These are phyloP conservation scores for Panaeolus papilionaceus DNA, from an alignment of 768 basidiomycete genomes.

Conservation along the genomic window DNA sequence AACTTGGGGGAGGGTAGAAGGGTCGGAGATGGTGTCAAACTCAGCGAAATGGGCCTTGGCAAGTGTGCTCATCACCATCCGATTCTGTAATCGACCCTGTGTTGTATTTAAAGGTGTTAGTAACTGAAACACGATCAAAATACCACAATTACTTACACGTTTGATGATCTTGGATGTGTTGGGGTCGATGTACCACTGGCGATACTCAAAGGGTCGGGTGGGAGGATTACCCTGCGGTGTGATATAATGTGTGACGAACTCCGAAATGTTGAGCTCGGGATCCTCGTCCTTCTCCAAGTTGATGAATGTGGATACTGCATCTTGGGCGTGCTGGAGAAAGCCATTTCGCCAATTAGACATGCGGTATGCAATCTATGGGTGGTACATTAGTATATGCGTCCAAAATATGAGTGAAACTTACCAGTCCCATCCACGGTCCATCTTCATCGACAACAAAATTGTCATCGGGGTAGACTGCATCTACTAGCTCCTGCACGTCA, in stretches of 20 bases:
- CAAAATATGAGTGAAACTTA: conserved; percentile 3
- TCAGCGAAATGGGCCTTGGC: conserved; percentile 20
- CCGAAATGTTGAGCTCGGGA: neutral
- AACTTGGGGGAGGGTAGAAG: neutral
- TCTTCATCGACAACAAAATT: conserved; percentile 8
- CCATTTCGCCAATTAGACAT: conserved; percentile 18
- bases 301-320: conserved; percentile 11
- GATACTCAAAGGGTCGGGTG: conserved; percentile 16
- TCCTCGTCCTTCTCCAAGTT: conserved; percentile 2
- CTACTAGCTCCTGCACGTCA: conserved; percentile 16
- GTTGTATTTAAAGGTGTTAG: neutral
- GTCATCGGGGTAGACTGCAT: conserved; percentile 5
- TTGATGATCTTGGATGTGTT: conserved; percentile 11
- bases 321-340: conserved; percentile 8
- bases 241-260: conserved; percentile 7
- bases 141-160: conserved; percentile 5
- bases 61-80: conserved; percentile 17
- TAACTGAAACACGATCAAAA: neutral
- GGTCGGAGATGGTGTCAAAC: conserved; percentile 16
- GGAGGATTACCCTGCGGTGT: conserved; percentile 14
- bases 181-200: conserved; percentile 10
- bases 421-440: conserved; percentile 10
- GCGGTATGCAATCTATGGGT: conserved; percentile 11
- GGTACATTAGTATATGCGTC: neutral
- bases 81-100: conserved; percentile 19